Evolutionary conservation across 2,329 filamentous ascomycete species (phyloP).

Genomic region (Trichoderma sp.): DNA sequence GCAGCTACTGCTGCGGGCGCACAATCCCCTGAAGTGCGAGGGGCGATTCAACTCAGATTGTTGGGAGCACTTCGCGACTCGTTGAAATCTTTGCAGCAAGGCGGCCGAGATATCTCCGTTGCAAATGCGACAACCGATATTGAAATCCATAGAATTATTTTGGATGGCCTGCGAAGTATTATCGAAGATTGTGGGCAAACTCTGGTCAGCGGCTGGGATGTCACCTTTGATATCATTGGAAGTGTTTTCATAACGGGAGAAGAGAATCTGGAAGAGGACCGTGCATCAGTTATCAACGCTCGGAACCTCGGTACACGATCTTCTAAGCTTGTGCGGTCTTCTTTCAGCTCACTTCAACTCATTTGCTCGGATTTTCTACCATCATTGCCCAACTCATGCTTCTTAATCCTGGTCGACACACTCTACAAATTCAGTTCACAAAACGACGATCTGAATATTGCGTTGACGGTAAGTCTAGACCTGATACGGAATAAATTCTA

Average conservation of each 20-base stretch:
- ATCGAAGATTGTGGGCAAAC: constrained; percentile 88
- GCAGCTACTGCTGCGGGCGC: constrained; percentile 58
- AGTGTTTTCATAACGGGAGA: constrained; percentile 67
- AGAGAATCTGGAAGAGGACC: constrained; percentile 41
- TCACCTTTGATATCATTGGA: constrained; percentile 81
- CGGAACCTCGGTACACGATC: constrained; percentile 58
- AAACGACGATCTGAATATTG: constrained; percentile 90
- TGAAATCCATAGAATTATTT: constrained; percentile 76
- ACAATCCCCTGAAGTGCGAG: constrained; percentile 52
- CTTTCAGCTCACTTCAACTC: constrained; percentile 87
- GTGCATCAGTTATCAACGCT: constrained; percentile 36
- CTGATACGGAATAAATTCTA: not conserved
- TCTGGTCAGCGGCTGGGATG: constrained; percentile 79
- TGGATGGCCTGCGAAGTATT: constrained; percentile 79
- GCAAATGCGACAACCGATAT: constrained; percentile 65
- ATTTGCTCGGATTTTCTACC: constrained; percentile 93
- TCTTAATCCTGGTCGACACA: constrained; percentile 78
- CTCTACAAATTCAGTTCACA: constrained; percentile 89
- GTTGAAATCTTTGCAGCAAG: constrained; percentile 55
- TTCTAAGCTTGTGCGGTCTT: constrained; percentile 75
- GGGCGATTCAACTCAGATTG: constrained; percentile 70
- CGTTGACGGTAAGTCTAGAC: constrained; percentile 69
- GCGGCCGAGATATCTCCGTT: constrained; percentile 55
- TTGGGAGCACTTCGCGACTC: constrained; percentile 66
- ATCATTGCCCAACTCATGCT: constrained; percentile 70